Conservation (phyloP, 164 flowering plant species). For the Litsea cubeba region DNA sequence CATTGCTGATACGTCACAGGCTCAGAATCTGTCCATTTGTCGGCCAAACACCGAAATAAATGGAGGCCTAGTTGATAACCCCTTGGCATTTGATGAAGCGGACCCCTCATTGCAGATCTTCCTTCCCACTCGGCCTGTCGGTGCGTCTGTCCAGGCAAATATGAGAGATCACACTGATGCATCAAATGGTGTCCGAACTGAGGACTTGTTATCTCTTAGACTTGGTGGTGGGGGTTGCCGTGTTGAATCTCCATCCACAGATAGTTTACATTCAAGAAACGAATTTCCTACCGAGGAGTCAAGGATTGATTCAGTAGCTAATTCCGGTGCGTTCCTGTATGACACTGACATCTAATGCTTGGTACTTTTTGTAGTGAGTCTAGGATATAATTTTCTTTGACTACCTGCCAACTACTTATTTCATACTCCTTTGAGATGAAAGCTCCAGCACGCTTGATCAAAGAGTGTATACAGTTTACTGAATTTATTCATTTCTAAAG, state of each 20-base stretch:
- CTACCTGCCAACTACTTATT: background rate
- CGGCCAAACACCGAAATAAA: constrained; percentile 34
- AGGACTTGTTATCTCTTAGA: constrained; percentile 92
- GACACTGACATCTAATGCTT: background rate
- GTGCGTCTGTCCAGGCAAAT: constrained; percentile 36
- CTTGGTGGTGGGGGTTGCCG: constrained; percentile 66
- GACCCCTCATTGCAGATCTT: constrained; percentile 89
- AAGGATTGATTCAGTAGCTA: constrained; percentile 51
- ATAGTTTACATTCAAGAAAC: constrained; percentile 39
- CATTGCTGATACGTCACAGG: constrained; percentile 32
- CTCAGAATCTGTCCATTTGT: constrained; percentile 42
- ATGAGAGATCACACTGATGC: constrained; percentile 47
- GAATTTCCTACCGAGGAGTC: constrained; percentile 43
- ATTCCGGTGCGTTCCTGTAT: constrained; percentile 45
- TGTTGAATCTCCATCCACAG: constrained; percentile 33
- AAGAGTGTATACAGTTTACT: background rate
- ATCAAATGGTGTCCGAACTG: constrained; percentile 51
- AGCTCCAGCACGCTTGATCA: background rate
- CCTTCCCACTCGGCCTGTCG: constrained; percentile 74
- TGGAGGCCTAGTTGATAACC: constrained; percentile 68
- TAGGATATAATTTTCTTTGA: background rate
- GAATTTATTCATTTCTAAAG: no score
- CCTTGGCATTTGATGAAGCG: constrained; percentile 59
- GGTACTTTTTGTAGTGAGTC: background rate
- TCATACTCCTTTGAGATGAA: background rate